phyloP scores from a whole-genome alignment of 1,284 basidiomycete genomes.

The Pseudozyma sp. region DNA sequence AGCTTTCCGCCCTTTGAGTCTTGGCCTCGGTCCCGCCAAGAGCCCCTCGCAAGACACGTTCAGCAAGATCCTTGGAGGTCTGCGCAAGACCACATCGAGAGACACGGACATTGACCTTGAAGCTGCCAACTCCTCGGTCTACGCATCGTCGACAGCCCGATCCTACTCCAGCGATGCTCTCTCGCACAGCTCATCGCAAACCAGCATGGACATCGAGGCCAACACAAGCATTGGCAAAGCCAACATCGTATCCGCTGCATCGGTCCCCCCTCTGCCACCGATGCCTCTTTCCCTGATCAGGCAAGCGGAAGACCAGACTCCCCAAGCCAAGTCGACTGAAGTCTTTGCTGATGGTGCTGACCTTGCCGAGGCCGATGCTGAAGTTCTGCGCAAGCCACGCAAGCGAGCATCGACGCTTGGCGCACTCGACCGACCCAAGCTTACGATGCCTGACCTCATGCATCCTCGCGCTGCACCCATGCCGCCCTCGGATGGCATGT shows the following conservation, averaged over 20 bases:
- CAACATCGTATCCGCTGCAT: constrained; percentile 42
- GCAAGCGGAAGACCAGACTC: constrained; percentile 17
- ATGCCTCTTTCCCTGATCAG: constrained; percentile 39
- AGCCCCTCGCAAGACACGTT: constrained; percentile 44
- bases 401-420: constrained; percentile 43
- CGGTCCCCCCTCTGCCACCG: constrained; percentile 37
- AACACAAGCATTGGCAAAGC: constrained; percentile 51
- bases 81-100: constrained; percentile 19
- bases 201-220: constrained; percentile 39
- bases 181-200: constrained; percentile 47
- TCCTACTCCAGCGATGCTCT: constrained; percentile 41
- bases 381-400: constrained; percentile 8
- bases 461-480: constrained; percentile 43
- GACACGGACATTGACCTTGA: constrained; percentile 32
- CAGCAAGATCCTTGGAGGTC: constrained; percentile 27
- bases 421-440: constrained; percentile 38
- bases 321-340: constrained; percentile 5
- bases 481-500: constrained; percentile 19
- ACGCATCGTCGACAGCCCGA: constrained; percentile 15
- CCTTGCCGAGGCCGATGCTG: background rate
- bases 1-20: constrained; percentile 44
- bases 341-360: constrained; percentile 11
- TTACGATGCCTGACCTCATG: constrained; percentile 31
- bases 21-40: constrained; percentile 37
- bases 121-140: constrained; percentile 22